Evolutionary conservation across 2,329 filamentous ascomycete species (phyloP), one percentile per base, ranked within the genome.

Genomic region (Penicillium sp.): DNA sequence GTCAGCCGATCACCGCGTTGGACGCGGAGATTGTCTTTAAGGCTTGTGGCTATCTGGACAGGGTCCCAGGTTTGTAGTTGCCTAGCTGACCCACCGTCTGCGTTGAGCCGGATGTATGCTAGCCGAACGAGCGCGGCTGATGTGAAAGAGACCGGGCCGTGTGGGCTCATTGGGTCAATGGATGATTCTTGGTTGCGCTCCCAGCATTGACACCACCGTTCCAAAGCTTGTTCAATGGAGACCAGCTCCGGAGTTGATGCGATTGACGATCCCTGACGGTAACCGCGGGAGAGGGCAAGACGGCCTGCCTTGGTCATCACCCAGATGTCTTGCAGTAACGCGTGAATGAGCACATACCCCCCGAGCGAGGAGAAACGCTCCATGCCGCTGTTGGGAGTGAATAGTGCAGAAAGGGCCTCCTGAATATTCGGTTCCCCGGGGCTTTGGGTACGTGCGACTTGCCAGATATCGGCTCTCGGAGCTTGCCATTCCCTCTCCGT

Each of bases 1-100:
- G 74, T 76, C 4, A 77, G 67, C 1, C 72, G 70, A 45, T 84
- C 80, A 24, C 82, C 82, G 0, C 83, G 78, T 44, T 82, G 78
- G 0, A 85, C 80, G 0, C 60, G 63, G 13, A 74, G 68, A 12
- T 75, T 75, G 4, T 74, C 66, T 7, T 65, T 72, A 1, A 76
- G 65, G 6, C 74, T 76, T 0, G 60, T 70, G 3, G 73, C 75
- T 17, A 76, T 72, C 33, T 71, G 64, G 3, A 71, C 68, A 0
- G 74, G 72, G 9, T 74, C 69, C 73, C 73, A 76, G 0, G 72
- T 73, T 40, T 76, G 69, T 1, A 76, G 63, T 35, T 74, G 71
- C 3, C 74, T 67, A 1, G 73, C 67, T 1, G 74, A 74, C 28
- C 72, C 72, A 42, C 75, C 75, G 60, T 76, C 73, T 3, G 72